phyloP scores from a whole-genome alignment of 768 basidiomycete genomes.

The Cystofilobasidium bisporidii region DNA sequence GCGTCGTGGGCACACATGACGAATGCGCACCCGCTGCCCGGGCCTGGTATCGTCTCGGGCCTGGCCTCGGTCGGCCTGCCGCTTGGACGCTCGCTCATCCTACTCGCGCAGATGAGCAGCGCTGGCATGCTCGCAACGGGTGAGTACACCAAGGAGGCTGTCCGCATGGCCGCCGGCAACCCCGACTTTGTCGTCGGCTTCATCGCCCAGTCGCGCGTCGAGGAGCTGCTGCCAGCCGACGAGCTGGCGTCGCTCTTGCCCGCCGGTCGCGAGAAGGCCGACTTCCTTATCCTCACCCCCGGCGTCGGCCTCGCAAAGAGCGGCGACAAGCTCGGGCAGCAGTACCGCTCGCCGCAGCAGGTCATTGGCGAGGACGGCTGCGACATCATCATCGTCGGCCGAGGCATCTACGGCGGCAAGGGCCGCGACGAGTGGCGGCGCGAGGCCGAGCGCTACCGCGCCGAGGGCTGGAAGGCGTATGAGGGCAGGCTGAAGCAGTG shows the following conservation, averaged over 20 bases:
- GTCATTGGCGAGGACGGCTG: constrained; percentile 72
- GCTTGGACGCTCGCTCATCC: constrained; percentile 70
- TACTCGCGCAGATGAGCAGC: constrained; percentile 95
- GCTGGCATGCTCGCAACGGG: constrained; percentile 75
- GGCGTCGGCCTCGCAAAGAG: constrained; percentile 74
- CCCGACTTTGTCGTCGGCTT: constrained; percentile 82
- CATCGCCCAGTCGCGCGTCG: constrained; percentile 80
- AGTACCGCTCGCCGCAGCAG: constrained; percentile 80
- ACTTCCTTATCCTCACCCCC: constrained; percentile 84
- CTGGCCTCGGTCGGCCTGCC: constrained; percentile 77
- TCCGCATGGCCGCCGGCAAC: constrained; percentile 73
- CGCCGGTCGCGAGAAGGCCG: constrained; percentile 47
- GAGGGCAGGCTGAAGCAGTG: constrained; percentile 44
- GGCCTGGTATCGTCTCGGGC: constrained; percentile 88
- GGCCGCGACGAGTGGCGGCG: constrained; percentile 41
- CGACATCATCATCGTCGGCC: constrained; percentile 94
- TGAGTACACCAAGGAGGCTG: constrained; percentile 69
- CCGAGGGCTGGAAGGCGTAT: constrained; percentile 88
- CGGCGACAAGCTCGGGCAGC: constrained; percentile 85
- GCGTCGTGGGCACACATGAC: constrained; percentile 93
- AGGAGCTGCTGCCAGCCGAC: constrained; percentile 41
- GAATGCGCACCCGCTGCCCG: constrained; percentile 91
- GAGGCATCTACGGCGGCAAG: constrained; percentile 73
- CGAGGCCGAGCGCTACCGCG: constrained; percentile 74
- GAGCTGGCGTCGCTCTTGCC: constrained; percentile 37